Percentiles rank a stretch among this genome's conserved stretches.
Conservation (phyloP, 306 rosid species). For the Castanospermum australe region DNA sequence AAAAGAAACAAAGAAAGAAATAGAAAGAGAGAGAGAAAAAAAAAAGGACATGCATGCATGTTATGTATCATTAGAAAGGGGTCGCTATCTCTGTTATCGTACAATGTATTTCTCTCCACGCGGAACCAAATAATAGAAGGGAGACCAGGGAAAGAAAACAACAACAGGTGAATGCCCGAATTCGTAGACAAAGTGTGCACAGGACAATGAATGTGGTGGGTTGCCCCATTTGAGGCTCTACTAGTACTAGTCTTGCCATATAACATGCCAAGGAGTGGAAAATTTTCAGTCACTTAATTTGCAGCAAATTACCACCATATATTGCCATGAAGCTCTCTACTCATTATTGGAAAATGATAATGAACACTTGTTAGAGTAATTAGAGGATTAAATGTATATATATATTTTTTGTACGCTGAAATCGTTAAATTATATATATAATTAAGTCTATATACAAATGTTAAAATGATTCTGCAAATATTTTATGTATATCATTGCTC, state of each 20-base stretch:
- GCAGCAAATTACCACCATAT: not conserved
- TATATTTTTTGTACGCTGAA: too few relatives aligned
- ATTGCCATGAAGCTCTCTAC: not conserved
- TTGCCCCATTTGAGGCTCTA: not conserved
- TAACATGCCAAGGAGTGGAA: not conserved
- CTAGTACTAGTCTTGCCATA: not conserved
- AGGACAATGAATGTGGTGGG: not conserved
- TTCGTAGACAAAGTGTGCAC: not conserved
- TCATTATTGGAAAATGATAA: too few relatives aligned
- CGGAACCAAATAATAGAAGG: not conserved
- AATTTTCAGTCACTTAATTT: not conserved
- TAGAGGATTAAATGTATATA: too few relatives aligned
- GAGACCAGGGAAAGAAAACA: not conserved
- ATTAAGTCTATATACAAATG: too few relatives aligned
- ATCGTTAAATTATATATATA: too few relatives aligned
- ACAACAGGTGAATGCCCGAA: not conserved
- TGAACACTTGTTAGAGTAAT: too few relatives aligned
- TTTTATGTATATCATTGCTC: too few relatives aligned
- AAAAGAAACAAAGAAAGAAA: not conserved
- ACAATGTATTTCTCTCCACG: not conserved
- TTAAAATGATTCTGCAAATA: too few relatives aligned
- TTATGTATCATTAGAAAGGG: too few relatives aligned
- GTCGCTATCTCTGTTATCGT: not conserved
- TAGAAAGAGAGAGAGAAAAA: not conserved
- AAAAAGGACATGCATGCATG: not conserved